Base-by-base conservation (phyloP, 257 asterid species). In the Lavandula angustifolia region DNA sequence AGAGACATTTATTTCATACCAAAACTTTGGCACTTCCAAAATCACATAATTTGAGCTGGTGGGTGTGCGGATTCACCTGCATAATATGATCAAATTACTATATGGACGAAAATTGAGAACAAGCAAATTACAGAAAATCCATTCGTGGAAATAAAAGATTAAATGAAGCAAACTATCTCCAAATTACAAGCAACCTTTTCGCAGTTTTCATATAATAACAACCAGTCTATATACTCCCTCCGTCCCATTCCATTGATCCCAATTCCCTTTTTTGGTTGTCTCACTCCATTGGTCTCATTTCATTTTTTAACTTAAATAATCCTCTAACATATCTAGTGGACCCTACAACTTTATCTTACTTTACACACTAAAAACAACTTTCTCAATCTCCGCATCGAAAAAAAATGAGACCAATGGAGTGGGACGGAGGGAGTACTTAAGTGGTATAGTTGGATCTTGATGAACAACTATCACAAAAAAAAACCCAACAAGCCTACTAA, bases 1-100 rank as follows among this genome's bases (percentile, higher is more conserved):
- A 31, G 54, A 33, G 46, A 29, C 35, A 41, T 47, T 41, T 57
- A 35, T 13, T 48, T 77, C 96, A 51, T 74, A 89, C 96, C 96
- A 89, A 67, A 57, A 82, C 83, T 87, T 89, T 89, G 64, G 96
- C 96, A 61, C 96, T 86, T 74, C 96, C 95, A 64, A 89, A 89
- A 76, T 89, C 96, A 51, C 95, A 86, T 49, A 89, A 62, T 72
- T 89, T 89, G 64, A 89, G 83, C 80, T 89, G 94, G 75, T 89
- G 96, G 60, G 88, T 84, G 63, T 84, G 91, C 5, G 94, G 95
- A 81, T 89, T 86, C 74, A 86, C 91, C 95, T 89, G 84, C 66
- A 72, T 60, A 64, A 64, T 52, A 62, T 34, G 35, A 66, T 54
- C 7, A 68, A 31, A 41, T 37, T 64, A 71, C 42, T 58, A 69